Base-by-base conservation (phyloP, 2,329 filamentous ascomycete genomes). In the Ciborinia camelliae region DNA sequence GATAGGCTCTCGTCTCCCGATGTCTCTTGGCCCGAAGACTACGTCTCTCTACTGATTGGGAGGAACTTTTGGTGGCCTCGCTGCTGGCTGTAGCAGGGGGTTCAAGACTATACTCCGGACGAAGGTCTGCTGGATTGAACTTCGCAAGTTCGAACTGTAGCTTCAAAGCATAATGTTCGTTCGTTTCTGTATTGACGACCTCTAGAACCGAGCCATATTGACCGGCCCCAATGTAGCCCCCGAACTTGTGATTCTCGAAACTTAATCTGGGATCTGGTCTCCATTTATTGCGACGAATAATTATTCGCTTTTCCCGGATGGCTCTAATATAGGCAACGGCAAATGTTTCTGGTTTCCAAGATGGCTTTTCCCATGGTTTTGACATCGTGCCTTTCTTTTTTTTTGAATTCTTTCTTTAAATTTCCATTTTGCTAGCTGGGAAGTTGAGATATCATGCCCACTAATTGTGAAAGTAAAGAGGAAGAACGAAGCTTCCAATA, bases 281-380 rank as follows among this genome's bases (percentile, higher is more conserved):
- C 48, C 50, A 63, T 55, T 55, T 55, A 10, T 63, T 63, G 14
- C 23, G 37, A 5, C 61, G 50, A 6, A 63, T 45, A n/a, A 28
- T 62, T 52, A 62, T 32, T 10, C 28, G n/a, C 2, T 52, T 30
- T n/a, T 32, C 26, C 12, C 32, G 32, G 7, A 62, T 37, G 35
- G 47, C 59, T n/a, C 20, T 32, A 0, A 62, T 28, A 28, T 30
- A 58, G 6, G 5, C 18, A n/a, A 30, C 18, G 39, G 39, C 54
- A 20, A 28, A 39, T n/a, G n/a, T 30, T 37, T 43, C 47, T 23
- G 51, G 4, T 45, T 6, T 20, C 14, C 55, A 35, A 45, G 12
- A 14, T 20, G 1, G 9, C 28, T 14, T 26, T 4, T 52, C n/a
- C 30, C 50, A 35, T 52, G n/a, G 20, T 20, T 58, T 23, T 14